Evolutionary conservation across 1,139 yeast species (phyloP).

Genomic region (Pneumocystis canis): DNA sequence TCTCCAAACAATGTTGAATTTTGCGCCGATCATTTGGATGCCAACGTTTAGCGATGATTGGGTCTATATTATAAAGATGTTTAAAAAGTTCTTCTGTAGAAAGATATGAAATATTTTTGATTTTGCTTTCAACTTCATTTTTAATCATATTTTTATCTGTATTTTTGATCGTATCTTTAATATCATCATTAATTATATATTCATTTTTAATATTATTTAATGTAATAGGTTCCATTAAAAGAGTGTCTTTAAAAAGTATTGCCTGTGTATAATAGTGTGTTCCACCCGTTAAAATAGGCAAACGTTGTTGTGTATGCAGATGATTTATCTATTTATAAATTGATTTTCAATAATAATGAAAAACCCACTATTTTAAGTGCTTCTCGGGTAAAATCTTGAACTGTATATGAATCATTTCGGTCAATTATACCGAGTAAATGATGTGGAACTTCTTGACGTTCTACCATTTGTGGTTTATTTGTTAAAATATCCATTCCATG

Average conservation of each 20-base stretch:
- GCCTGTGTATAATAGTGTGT: constrained; percentile 85
- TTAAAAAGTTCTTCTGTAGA: constrained; percentile 39
- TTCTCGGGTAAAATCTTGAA: constrained; percentile 67
- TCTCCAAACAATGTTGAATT: constrained; percentile 65
- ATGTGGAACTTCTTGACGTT: constrained; percentile 60
- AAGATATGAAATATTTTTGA: constrained; percentile 28
- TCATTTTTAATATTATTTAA: too few species aligned
- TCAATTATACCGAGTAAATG: constrained; percentile 64
- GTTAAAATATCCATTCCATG: constrained; percentile 59
- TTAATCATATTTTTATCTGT: constrained; percentile 13
- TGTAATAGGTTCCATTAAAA: constrained; percentile 27
- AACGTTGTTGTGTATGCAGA: constrained; percentile 52
- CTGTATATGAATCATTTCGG: constrained; percentile 71
- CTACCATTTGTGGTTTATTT: constrained; percentile 75
- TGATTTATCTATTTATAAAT: constrained; percentile 35
- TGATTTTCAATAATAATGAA: constrained; percentile 11
- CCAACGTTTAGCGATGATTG: constrained; percentile 59
- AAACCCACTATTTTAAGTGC: constrained; percentile 30
- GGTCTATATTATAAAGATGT: constrained; percentile 44
- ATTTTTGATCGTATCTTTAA: not conserved
- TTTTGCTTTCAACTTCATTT: constrained; percentile 34
- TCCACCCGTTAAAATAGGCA: constrained; percentile 89
- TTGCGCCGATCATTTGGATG: constrained; percentile 85
- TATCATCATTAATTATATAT: constrained; percentile 12
- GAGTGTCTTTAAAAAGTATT: constrained; percentile 54